Evolutionary conservation across 768 basidiomycete species (phyloP), one percentile per base, ranked within the genome.

Genomic region (Rhodotorula sphaerocarpa): DNA sequence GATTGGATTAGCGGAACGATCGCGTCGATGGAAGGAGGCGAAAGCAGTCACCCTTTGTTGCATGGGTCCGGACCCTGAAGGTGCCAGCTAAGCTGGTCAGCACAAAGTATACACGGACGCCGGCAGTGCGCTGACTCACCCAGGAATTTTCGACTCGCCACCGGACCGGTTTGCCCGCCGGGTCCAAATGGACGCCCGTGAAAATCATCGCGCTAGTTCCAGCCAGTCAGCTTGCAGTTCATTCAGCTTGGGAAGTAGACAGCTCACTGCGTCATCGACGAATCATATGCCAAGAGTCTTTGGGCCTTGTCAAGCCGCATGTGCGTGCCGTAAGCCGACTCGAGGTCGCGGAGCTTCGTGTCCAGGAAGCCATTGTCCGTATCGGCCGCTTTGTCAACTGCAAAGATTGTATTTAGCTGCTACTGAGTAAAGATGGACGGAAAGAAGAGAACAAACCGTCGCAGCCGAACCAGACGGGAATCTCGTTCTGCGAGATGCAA

Each of bases 111-210:
- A 39, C 39, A 39, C 39, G 39, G 10, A 39, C 18, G 39, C 39
- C 9, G 10, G 39, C 39, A 11, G 41, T 9, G 21, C 30, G 33
- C 21, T 4, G 5, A 36, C 61, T 14, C 10, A 63, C 87, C 93
- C 93, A 97, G 10, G 86, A 87, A 78, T 97, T 97, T 80, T 97
- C 93, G 27, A 97, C 89, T 76, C 89, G 89, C 81, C 90, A 97
- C 23, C 90, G 82, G 30, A 93, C 76, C 0, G 90, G 85, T 57
- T 81, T 82, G 55, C 88, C 89, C 3, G 30, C 30, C 57, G 74
- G 77, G 72, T 92, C 90, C 55, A 95, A 78, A 73, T 96, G 92
- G 21, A 93, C 91, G 21, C 82, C 92, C 16, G 87, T 85, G 73
- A 96, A 90, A 50, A 92, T 89, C 88, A 90, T 78, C 0, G 76